A percentile compares a stretch with the other conserved stretches of the same genome.
Conservation (phyloP, 768 basidiomycete genomes). For the Leucosporidium scottii region DNA sequence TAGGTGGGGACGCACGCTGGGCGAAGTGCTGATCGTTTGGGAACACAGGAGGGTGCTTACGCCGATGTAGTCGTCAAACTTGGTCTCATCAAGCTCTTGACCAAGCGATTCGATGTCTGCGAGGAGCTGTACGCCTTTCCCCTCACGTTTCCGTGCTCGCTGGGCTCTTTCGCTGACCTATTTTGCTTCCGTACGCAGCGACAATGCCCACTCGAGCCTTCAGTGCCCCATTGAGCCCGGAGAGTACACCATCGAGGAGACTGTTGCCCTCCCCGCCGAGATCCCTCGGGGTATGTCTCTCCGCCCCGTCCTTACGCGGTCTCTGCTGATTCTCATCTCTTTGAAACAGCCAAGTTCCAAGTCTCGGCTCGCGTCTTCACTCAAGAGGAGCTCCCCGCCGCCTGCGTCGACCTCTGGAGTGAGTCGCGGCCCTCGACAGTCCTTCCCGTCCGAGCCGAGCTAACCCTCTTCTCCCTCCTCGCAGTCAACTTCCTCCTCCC, state of each 20-base stretch:
- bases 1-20: neutral
- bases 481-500: constrained; percentile 34
- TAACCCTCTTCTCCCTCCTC: neutral
- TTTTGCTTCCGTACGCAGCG: constrained; percentile 46
- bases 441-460: neutral
- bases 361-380: constrained; percentile 66
- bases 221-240: constrained; percentile 78
- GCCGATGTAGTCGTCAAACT: constrained; percentile 87
- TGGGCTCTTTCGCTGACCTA: neutral
- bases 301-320: constrained; percentile 42
- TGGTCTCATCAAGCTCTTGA: constrained; percentile 82
- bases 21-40: constrained; percentile 1
- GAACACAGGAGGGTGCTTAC: constrained; percentile 74
- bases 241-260: constrained; percentile 65
- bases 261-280: constrained; percentile 79
- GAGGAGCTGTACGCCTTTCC: constrained; percentile 72
- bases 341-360: constrained; percentile 66
- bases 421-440: constrained; percentile 53
- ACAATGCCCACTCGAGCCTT: constrained; percentile 63
- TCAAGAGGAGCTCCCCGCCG: constrained; percentile 60
- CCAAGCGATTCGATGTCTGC: constrained; percentile 79
- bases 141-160: neutral
- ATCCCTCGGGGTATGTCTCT: constrained; percentile 61
- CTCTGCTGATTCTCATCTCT: neutral
- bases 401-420: constrained; percentile 67